Evolutionary conservation across 768 basidiomycete genomes (phyloP).

Genomic region (Chalciporus pseudorubinellus): DNA sequence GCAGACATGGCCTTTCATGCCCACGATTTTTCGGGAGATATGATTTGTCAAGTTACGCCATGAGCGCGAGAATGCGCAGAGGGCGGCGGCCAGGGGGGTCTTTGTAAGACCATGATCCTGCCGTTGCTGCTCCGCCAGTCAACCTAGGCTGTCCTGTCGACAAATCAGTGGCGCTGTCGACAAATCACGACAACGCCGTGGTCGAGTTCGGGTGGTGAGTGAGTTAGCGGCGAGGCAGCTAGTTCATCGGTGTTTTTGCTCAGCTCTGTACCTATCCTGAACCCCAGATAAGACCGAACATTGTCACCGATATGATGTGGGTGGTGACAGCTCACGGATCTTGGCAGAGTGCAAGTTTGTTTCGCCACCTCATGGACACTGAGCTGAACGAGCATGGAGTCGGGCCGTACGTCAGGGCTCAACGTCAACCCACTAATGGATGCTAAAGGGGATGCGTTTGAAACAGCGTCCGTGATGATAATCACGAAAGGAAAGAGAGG

Average conservation of each 20-base stretch:
- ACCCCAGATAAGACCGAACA: slow-evolving; percentile 65
- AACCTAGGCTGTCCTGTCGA: neutral
- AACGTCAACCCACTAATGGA: neutral
- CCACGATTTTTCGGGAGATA: slow-evolving; percentile 69
- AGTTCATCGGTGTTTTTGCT: neutral
- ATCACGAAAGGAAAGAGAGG: neutral
- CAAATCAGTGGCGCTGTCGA: slow-evolving; percentile 59
- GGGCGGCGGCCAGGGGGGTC: slow-evolving; percentile 33
- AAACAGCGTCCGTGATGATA: neutral
- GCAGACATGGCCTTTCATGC: slow-evolving; percentile 51
- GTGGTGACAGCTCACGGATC: slow-evolving; percentile 21
- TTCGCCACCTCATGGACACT: neutral
- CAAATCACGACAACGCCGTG: slow-evolving; percentile 76
- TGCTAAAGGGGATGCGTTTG: neutral
- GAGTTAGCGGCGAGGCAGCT: neutral
- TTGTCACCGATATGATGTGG: slow-evolving; percentile 76
- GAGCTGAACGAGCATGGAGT: slow-evolving; percentile 68
- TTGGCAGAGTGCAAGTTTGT: neutral
- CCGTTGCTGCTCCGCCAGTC: slow-evolving; percentile 36
- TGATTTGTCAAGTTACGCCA: slow-evolving; percentile 66
- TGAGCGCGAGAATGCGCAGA: slow-evolving; percentile 45
- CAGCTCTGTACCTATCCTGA: slow-evolving; percentile 18
- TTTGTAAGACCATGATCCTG: slow-evolving; percentile 34
- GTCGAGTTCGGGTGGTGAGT: slow-evolving; percentile 64
- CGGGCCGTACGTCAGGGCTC: slow-evolving; percentile 52